phyloP scores from a whole-genome alignment of 1,284 basidiomycete genomes.

The Xerocomus minutiporus region DNA sequence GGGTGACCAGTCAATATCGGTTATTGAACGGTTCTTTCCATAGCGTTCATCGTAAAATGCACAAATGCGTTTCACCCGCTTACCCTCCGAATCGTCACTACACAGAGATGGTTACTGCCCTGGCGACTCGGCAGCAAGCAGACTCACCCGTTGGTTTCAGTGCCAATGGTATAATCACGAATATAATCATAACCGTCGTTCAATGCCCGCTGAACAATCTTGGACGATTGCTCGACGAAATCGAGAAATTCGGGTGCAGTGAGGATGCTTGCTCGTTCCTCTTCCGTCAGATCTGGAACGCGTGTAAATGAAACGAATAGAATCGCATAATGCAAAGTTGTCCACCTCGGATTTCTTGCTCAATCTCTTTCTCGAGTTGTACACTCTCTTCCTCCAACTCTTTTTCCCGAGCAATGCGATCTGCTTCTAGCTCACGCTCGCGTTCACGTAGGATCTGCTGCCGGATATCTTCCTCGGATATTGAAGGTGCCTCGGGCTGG shows the following conservation, averaged over 20 bases:
- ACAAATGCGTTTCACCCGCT: constrained; percentile 82
- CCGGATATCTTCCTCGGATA: constrained; percentile 70
- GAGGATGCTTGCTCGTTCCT: constrained; percentile 78
- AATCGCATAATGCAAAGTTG: not conserved
- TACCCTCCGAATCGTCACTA: constrained; percentile 87
- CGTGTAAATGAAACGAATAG: constrained; percentile 2
- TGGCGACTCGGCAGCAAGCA: not conserved
- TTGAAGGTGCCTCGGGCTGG: constrained; percentile 44
- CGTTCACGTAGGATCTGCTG: constrained; percentile 65
- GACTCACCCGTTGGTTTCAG: constrained; percentile 69
- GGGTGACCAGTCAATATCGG: constrained; percentile 95
- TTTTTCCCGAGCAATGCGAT: constrained; percentile 66
- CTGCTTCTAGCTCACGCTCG: constrained; percentile 61
- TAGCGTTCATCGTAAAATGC: constrained; percentile 87
- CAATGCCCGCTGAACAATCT: constrained; percentile 93
- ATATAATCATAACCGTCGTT: constrained; percentile 97
- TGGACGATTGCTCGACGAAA: constrained; percentile 93
- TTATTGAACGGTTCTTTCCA: constrained; percentile 89
- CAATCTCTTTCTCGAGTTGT: constrained; percentile 74
- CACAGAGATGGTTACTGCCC: constrained; percentile 1
- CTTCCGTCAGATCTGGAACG: constrained; percentile 71
- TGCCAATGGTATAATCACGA: constrained; percentile 86
- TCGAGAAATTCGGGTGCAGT: constrained; percentile 85
- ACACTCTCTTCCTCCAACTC: constrained; percentile 79
- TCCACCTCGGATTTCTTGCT: constrained; percentile 73